A percentile compares a stretch with the other conserved stretches of the same genome.
phyloP scores from a whole-genome alignment of 164 flowering plant species.

The Malania oleifera region DNA sequence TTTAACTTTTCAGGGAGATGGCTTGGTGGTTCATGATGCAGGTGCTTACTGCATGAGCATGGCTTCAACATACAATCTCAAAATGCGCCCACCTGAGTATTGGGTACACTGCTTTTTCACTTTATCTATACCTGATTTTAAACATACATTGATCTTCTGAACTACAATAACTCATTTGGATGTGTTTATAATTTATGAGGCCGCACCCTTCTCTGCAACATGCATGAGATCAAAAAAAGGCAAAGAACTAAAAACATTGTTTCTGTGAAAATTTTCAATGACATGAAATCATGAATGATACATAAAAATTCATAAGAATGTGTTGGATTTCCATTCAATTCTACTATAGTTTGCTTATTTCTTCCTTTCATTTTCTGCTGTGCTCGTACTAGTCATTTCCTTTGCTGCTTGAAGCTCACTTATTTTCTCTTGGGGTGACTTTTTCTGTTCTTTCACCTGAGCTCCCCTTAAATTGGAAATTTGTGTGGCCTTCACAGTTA shows the following conservation, averaged over 20 bases:
- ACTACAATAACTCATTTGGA: no score
- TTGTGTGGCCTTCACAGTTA: neutral
- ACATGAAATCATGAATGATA: no score
- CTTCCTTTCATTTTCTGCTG: neutral
- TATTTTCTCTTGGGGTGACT: no score
- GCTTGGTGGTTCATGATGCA: constrained; percentile 96
- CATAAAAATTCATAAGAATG: neutral
- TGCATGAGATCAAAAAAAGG: no score
- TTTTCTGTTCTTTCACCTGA: neutral
- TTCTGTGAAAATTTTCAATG: no score
- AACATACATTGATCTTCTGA: neutral
- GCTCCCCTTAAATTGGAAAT: neutral
- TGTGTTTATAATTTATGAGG: no score
- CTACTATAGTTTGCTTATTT: neutral
- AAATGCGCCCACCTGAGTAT: constrained; percentile 98
- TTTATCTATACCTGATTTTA: no score
- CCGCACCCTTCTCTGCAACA: no score
- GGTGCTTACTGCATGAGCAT: constrained; percentile 99
- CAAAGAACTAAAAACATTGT: no score
- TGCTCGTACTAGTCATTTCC: no score
- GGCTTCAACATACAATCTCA: constrained; percentile 99
- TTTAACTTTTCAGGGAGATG: constrained; percentile 61
- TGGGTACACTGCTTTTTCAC: no score
- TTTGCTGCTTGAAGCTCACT: no score
- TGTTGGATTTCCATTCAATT: neutral